phyloP scores from a whole-genome alignment of 306 rosid species.

The Vigna radiata region DNA sequence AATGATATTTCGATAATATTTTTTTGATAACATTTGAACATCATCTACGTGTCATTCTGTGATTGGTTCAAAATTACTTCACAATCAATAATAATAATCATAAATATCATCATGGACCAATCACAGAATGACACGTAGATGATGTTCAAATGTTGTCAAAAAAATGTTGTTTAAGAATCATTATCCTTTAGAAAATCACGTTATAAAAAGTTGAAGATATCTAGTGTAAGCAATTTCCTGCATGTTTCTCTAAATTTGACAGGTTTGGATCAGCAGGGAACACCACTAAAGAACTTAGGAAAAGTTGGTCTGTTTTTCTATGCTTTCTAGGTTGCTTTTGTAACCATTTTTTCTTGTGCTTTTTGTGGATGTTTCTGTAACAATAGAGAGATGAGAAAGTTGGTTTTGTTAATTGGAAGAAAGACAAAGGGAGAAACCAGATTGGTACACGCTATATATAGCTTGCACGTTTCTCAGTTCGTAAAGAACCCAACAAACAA shows the following conservation, averaged over 20 bases:
- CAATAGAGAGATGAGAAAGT: background rate
- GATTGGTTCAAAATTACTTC: no score
- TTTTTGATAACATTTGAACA: no score
- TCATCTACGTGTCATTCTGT: no score
- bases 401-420: background rate
- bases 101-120: no score
- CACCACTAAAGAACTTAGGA: background rate
- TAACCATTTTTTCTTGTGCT: background rate
- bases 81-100: no score
- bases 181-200: no score
- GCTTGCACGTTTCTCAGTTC: slow-evolving; percentile 30
- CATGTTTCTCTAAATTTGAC: background rate
- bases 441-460: background rate
- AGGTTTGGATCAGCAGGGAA: background rate
- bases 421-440: slow-evolving; percentile 22
- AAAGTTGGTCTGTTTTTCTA: background rate
- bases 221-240: background rate
- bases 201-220: background rate
- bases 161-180: no score
- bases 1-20: no score
- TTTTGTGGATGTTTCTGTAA: background rate
- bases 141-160: no score
- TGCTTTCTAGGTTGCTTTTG: background rate
- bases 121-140: no score
- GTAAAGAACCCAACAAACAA: background rate